Evolutionary conservation across 148 eudicot species (phyloP), one percentile per base, ranked within the genome.

Genomic region (Spergularia marina): DNA sequence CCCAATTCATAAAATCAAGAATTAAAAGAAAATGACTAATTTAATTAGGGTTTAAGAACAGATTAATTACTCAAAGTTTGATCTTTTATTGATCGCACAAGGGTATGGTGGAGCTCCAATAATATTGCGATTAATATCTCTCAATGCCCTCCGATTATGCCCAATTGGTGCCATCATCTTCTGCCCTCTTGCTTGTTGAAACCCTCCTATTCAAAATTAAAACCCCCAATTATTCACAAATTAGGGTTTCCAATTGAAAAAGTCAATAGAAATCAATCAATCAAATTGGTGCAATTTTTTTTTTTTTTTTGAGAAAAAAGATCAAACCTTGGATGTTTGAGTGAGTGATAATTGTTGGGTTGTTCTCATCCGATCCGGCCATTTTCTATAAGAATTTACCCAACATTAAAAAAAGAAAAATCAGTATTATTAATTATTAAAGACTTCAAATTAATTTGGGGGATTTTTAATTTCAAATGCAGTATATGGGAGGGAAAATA

Each of bases 311-410:
- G 12, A 59, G 69, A 30, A 61, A 69, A 25, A 47, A 57, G 67
- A 70, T 14, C 49, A 67, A 79, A 94, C 97, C 97, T 87, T 85
- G 89, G 54, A 66, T 4, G 62, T 82, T 83, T 73, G 79, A 30
- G 14, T 84, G 87, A 65, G 76, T 74, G 78, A 85, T 81, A 75
- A 83, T 74, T 71, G 74, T 84, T 16, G 79, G 83, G 73, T 78
- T 83, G 76, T 94, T 94, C 88, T 91, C 97, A 52, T 94, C 83
- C 53, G 86, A 85, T 81, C 87, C 90, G 70, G 76, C 93, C 97
- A 89, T 73, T 20, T 10, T 57, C 73, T 58, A 64, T n/a, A 63
- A 12, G 65, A 66, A 53, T 47, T 75, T 53, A 73, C 70, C 67
- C 77, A 77, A 71, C 69, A 25, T 56, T 59, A 34, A 25, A 47